A percentile compares a stretch with the other conserved stretches of the same genome.
These are phyloP conservation scores for Claviceps quebecensis DNA, from an alignment of 2,329 filamentous ascomycete species.

Conservation along the genomic window DNA sequence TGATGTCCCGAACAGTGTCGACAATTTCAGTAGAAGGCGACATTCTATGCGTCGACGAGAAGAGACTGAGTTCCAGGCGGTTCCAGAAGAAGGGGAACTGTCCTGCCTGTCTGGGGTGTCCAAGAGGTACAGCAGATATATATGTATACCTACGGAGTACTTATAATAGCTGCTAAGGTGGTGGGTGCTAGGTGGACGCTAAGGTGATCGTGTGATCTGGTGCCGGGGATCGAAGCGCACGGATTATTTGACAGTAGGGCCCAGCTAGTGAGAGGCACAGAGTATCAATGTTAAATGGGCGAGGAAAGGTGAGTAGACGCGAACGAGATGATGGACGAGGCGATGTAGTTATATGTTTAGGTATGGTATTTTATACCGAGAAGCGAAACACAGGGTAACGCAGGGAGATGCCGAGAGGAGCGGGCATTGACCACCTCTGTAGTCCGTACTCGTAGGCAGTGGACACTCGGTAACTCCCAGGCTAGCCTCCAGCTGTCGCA, in stretches of 20 bases:
- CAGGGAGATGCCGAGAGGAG: no score
- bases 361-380: neutral
- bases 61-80: no score
- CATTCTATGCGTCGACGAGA: constrained; percentile 8
- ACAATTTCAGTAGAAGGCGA: constrained; percentile 11
- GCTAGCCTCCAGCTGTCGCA: no score
- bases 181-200: neutral
- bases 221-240: neutral
- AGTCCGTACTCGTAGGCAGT: no score
- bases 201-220: neutral
- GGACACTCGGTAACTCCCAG: no score
- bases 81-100: neutral
- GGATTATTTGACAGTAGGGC: neutral
- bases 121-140: no score
- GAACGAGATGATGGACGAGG: neutral
- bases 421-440: no score
- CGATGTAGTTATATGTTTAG: neutral
- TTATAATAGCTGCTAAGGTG: no score
- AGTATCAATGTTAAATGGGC: neutral
- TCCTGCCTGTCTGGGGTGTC: neutral
- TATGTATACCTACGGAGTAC: no score
- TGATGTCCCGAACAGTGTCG: constrained; percentile 13
- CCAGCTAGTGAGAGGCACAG: neutral
- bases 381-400: no score
- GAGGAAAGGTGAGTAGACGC: neutral